phyloP scores from a whole-genome alignment of 768 basidiomycete species.

The Lactarius vividus region DNA sequence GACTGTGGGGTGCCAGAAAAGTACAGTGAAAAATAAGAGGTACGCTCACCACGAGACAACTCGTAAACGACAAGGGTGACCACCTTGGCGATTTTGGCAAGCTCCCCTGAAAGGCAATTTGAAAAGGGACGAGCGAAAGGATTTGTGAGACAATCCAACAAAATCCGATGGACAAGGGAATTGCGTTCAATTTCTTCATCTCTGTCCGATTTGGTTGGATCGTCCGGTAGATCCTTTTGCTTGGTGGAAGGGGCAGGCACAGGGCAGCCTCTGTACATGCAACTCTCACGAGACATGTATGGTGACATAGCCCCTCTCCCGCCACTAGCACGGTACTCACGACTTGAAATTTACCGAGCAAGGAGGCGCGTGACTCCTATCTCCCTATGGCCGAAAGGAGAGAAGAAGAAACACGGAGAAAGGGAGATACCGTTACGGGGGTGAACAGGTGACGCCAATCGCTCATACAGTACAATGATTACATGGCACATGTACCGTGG shows the following conservation, averaged over 20 bases:
- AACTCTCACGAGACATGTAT: background rate
- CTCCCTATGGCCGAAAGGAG: background rate
- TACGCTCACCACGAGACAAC: background rate
- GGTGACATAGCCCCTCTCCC: background rate
- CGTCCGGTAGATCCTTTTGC: too few relatives aligned
- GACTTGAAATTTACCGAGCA: background rate
- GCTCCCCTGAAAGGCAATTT: background rate
- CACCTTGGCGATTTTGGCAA: background rate
- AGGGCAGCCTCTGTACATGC: background rate
- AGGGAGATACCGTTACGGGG: background rate
- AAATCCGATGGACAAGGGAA: too few relatives aligned
- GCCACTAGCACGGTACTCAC: background rate
- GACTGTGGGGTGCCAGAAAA: background rate
- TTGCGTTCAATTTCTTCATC: too few relatives aligned
- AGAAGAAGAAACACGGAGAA: background rate
- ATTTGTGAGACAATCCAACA: too few relatives aligned
- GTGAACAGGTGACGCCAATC: background rate
- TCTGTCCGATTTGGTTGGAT: too few relatives aligned
- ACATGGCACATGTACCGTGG: background rate
- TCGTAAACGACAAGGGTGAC: background rate
- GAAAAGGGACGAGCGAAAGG: background rate
- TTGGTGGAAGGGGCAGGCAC: background rate
- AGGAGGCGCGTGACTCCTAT: background rate
- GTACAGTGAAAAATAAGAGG: background rate
- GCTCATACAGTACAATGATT: background rate